Base-by-base conservation (phyloP, 768 basidiomycete species). In the Tulasnella calospora region DNA sequence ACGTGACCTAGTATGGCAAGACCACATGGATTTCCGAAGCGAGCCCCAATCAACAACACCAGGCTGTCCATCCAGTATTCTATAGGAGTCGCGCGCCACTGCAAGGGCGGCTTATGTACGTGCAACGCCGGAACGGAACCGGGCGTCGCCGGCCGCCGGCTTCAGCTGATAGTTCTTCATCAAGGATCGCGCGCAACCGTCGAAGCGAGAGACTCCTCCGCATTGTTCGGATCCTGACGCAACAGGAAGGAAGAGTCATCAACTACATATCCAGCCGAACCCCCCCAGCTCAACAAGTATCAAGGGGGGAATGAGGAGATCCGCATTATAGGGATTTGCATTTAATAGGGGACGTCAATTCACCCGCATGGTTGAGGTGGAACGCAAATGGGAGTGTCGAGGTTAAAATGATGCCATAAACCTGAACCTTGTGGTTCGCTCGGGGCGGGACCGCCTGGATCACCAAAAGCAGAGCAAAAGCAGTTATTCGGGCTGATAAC, bases 391-490 rank as follows among this genome's bases (percentile, higher is more conserved):
- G 51, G 23, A 51, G 3, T 23, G 51, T 33, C 61, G 30, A 67
- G 61, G 61, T 35, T 67, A 67, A 67, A 67, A 67, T 67, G 61
- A 67, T 67, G 61, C 61, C 61, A 67, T 67, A 67, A 67, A 10
- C 30, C 30, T 27, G 30, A 67, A 67, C 61, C 61, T 67, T 67
- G 61, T 67, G 61, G 61, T 67, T 67, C 61, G 15, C 61, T 21
- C 5, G 51, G 51, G 51, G 51, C 5, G 51, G 51, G 51, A n/a
- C 23, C 21, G 51, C 23, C 23, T 4, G 21, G 51, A 23, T 51
- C 51, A 5, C 51, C 51, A n/a, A n/a, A 8, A 51, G 5, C 38
- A 40, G 38, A 51, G 9, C 23, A 51, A 7, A n/a, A 23, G 23
- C 51, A 67, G 30, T 17, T 33, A 19, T 33, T 67, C 30, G 12